Evolutionary conservation across 2,329 filamentous ascomycete species (phyloP).

Genomic region (Sporothrix humicola): DNA sequence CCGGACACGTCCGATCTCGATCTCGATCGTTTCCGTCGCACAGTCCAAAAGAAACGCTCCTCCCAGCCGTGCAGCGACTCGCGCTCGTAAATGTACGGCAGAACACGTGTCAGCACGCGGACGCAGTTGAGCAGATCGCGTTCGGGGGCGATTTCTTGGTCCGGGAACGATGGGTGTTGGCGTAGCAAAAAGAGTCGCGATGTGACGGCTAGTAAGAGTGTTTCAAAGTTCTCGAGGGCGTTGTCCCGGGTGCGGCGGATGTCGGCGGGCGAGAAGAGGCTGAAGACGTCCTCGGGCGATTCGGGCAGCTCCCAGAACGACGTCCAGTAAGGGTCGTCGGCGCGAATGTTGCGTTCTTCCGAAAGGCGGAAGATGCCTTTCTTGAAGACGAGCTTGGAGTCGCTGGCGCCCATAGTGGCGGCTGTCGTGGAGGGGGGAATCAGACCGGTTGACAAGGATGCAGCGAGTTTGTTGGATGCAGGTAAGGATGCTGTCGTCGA

Average conservation of each 20-base stretch:
- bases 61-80: conserved; percentile 86
- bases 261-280: conserved; percentile 86
- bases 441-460: conserved; percentile 7
- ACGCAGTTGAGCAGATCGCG: conserved; percentile 94
- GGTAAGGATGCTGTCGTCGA: neutral
- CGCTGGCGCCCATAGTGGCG: conserved; percentile 85
- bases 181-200: conserved; percentile 80
- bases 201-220: conserved; percentile 81
- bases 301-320: conserved; percentile 99
- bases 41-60: conserved; percentile 89
- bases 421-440: neutral
- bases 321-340: conserved; percentile 91
- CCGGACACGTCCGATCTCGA: conserved; percentile 69
- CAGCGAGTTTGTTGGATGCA: neutral
- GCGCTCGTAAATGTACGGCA: conserved; percentile 91
- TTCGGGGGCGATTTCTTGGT: conserved; percentile 82
- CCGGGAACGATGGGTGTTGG: conserved; percentile 89
- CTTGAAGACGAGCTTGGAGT: conserved; percentile 98
- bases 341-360: conserved; percentile 85
- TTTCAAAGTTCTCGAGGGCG: conserved; percentile 87
- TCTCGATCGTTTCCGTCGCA: conserved; percentile 65
- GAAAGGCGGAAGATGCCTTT: conserved; percentile 96
- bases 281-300: conserved; percentile 94
- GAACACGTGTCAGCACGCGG: conserved; percentile 82
- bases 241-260: conserved; percentile 87